Base-by-base conservation (phyloP, 805 yeast species). In the Cyberlindnera samutprakarnensis region DNA sequence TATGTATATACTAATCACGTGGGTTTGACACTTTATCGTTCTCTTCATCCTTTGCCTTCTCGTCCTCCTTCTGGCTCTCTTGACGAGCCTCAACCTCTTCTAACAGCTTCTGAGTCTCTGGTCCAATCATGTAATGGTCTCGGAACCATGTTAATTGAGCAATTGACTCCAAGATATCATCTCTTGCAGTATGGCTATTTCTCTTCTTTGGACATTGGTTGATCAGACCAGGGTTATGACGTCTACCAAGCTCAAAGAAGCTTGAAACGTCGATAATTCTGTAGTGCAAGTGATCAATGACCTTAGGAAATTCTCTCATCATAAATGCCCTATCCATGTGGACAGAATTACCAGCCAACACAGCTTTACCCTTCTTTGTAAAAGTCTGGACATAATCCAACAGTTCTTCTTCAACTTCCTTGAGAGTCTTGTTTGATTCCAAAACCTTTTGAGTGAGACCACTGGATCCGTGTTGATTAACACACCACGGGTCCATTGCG, bases 221-320 rank as follows among this genome's bases (percentile, higher is more conserved):
- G 58, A 79, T 64, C 30, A 87, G 57, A 4, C 55, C 60, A 1
- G 83, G 81, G 53, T 85, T 85, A 51, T 82, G 88, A 47, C 97
- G 75, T 28, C 59, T 63, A 1, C 88, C 80, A 12, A 87, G 59
- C 56, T 92, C 98, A 70, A 76, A 72, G 28, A 92, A 61, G 1
- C 87, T 65, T n/a, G 94, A 78, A 12, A 92, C 98, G 50, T 92
- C 99, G 25, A 92, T 71, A 24, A 88, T 67, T 33, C 99, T 69
- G 53, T 92, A 92, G 51, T 71, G 76, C 27, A 76, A 47, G 41
- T 61, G 70, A 14, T 69, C 68, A 22, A 50, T 9, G 4, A 41
- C 78, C 29, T 67, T 56, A 1, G 97, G 97, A 62, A 92, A 77
- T 49, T 90, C 95, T 32, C 72, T 67, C 52, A 75, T 61, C 80